Conservation (phyloP, 202 grass and related monocot genomes). For the Brachypodium distachyon region DNA sequence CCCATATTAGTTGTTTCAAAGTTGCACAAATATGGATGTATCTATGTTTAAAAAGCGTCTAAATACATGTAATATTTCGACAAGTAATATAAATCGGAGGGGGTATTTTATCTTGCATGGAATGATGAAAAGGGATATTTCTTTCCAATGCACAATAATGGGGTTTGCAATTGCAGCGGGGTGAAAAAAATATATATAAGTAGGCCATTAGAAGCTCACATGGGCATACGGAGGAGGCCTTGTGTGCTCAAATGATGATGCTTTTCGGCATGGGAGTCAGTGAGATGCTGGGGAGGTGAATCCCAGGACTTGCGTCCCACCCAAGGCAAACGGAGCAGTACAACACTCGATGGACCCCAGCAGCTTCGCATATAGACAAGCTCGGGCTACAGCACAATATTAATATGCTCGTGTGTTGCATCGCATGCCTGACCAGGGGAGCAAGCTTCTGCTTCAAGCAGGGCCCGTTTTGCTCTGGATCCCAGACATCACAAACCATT, state of each 20-base stretch:
- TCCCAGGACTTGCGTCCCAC: slow-evolving; percentile 71
- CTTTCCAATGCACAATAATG: slow-evolving; percentile 58
- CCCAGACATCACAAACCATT: background rate
- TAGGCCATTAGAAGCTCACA: slow-evolving; percentile 58
- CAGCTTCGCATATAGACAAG: slow-evolving; percentile 27
- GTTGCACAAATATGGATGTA: too few relatives aligned
- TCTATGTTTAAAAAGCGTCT: too few relatives aligned
- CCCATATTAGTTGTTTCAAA: too few relatives aligned
- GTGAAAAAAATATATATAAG: slow-evolving; percentile 41
- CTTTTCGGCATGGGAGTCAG: slow-evolving; percentile 63
- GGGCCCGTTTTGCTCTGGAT: background rate
- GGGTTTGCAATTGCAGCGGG: slow-evolving; percentile 36
- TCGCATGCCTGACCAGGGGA: slow-evolving; percentile 20
- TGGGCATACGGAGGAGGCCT: slow-evolving; percentile 42
- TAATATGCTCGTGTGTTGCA: slow-evolving; percentile 33
- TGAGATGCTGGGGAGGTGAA: slow-evolving; percentile 38
- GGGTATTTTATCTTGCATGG: slow-evolving; percentile 36
- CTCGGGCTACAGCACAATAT: slow-evolving; percentile 38
- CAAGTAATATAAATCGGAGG: too few relatives aligned
- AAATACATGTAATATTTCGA: too few relatives aligned
- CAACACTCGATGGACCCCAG: slow-evolving; percentile 83
- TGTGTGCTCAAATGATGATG: slow-evolving; percentile 84
- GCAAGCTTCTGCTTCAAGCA: slow-evolving; percentile 66
- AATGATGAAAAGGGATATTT: slow-evolving; percentile 56
- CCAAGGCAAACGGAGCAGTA: slow-evolving; percentile 77